Percentiles rank a stretch among this genome's conserved stretches.
Evolutionary conservation across 805 yeast genomes (phyloP).

Genomic region (Naumovozyma dairenensis): DNA sequence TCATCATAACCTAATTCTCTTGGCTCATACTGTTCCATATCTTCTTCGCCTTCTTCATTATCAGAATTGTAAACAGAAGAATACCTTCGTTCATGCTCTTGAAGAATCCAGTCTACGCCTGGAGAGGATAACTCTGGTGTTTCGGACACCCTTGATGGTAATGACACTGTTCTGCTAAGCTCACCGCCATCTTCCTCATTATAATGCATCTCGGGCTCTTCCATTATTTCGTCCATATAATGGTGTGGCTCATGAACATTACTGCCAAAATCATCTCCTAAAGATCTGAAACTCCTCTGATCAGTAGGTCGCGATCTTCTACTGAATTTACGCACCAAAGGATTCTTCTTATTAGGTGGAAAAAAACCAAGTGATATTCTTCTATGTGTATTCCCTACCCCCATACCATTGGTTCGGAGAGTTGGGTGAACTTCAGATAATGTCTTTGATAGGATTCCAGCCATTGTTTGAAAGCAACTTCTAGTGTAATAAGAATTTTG

Average conservation of each 20-base stretch:
- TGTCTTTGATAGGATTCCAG: conserved; percentile 21
- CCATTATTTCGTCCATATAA: conserved; percentile 15
- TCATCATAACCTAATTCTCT: conserved; percentile 25
- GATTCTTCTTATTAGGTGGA: conserved; percentile 35
- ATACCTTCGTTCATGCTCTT: conserved; percentile 33
- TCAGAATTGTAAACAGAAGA: conserved; percentile 24
- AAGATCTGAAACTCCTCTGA: conserved; percentile 33
- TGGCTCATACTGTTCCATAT: conserved; percentile 7
- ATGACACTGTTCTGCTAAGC: conserved; percentile 32
- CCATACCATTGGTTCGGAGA: conserved; percentile 33
- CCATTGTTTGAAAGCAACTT: conserved; percentile 18
- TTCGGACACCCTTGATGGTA: conserved; percentile 34
- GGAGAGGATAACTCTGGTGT: conserved; percentile 26
- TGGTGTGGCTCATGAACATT: conserved; percentile 19
- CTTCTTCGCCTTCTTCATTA: conserved; percentile 13
- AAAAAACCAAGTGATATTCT: conserved; percentile 31
- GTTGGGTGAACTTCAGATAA: conserved; percentile 32
- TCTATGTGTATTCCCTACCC: conserved; percentile 34
- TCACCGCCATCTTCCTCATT: conserved; percentile 26
- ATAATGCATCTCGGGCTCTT: conserved; percentile 18
- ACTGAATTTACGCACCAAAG: conserved; percentile 28
- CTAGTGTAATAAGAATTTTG: no score
- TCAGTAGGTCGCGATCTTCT: conserved; percentile 11
- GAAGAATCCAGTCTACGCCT: conserved; percentile 32
- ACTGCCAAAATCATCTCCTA: conserved; percentile 31